Evolutionary conservation across 2,329 filamentous ascomycete species (phyloP), one percentile per base, ranked within the genome.

Genomic region (Aureobasidium sp.): DNA sequence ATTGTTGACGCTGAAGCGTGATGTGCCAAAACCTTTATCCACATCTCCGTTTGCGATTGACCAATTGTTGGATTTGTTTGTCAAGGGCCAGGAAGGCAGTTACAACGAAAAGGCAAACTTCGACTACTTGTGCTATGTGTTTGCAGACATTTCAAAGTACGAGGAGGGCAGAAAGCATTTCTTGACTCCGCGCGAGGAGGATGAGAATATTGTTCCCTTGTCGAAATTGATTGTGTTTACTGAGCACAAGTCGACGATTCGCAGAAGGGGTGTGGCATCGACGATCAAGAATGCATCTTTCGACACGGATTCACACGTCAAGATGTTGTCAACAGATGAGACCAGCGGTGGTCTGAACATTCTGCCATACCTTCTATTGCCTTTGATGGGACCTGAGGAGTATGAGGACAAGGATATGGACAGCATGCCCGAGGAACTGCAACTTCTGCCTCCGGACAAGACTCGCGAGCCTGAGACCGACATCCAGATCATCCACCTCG

Each of bases 221-320:
- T 90, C 89, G 53, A 97, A 97, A 79, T 80, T 99, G 65, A 89
- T 88, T 64, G 93, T 97, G 63, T 97, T 97, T 74, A 97, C 94
- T 1, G 91, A 96, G 74, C 91, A 97, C 77, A 81, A 84, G 68
- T 95, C 90, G 2, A 83, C 88, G 32, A 86, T 97, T 60, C 85
- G 94, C 63, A 83, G 94, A 61, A 90, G 91, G 69, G 94, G 94
- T n/a, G 92, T 97, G n/a, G 93, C 93, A 8, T 91, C 87, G 64
- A 94, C 91, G 10, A 91, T 99, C 73, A 97, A 97, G 75, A 99
- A 99, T 71, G 85, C 90, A 34, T 86, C 90, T 7, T 97, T 99
- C 71, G 89, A 95, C 69, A 76, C 93, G 6, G 76, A 84, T 3
- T 83, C 87, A 0, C 93, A 97, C 69, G 79, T 84, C 0, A 77